phyloP scores from a whole-genome alignment of 495 filamentous ascomycete genomes.

The Xylaria acuta region DNA sequence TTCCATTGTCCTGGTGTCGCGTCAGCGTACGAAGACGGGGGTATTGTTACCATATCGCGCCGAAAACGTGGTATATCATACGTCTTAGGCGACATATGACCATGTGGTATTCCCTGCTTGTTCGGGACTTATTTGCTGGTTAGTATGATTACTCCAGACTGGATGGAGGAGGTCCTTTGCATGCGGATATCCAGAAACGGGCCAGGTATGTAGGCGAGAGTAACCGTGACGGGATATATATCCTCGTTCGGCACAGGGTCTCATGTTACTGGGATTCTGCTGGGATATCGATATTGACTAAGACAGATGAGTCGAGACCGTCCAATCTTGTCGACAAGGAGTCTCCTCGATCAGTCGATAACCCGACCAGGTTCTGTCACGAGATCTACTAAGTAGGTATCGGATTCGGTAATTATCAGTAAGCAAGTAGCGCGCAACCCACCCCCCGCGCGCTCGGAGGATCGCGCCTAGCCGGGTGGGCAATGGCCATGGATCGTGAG shows the following conservation, averaged over 20 bases:
- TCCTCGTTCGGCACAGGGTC: background rate
- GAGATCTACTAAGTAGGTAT: too few relatives aligned
- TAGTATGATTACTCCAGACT: constrained; percentile 12
- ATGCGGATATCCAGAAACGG: background rate
- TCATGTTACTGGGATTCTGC: background rate
- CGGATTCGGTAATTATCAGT: constrained; percentile 15
- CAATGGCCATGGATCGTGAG: background rate
- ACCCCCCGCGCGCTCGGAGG: constrained; percentile 1
- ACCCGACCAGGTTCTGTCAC: background rate
- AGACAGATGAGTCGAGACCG: background rate
- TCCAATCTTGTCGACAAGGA: background rate
- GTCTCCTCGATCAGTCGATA: constrained; percentile 14
- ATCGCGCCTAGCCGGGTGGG: background rate
- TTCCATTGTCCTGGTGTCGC: background rate
- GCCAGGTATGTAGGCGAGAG: background rate
- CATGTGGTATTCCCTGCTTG: constrained; percentile 12
- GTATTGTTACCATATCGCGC: background rate
- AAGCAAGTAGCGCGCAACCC: background rate
- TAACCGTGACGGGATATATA: background rate
- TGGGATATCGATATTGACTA: background rate
- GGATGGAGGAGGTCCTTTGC: background rate
- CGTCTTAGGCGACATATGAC: background rate
- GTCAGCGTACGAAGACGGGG: constrained; percentile 1
- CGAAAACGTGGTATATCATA: constrained; percentile 4
- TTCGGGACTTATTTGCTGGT: constrained; percentile 9